These are phyloP conservation scores for Mucor mucedo DNA, from an alignment of 371 early-diverging fungal genomes.

Conservation along the genomic window DNA sequence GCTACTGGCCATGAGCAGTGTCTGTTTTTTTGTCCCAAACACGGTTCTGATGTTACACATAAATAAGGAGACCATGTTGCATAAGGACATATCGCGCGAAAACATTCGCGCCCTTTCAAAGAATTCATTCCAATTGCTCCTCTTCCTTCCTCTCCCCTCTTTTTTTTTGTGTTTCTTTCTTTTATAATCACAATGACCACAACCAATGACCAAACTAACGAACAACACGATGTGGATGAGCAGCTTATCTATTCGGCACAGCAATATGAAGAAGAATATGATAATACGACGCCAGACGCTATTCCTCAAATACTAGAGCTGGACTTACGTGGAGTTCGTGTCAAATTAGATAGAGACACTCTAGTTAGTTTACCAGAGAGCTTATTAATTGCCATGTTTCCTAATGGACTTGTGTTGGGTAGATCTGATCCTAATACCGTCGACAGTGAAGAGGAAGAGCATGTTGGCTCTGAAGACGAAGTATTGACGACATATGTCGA, in stretches of 20 bases:
- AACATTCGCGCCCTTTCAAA: no score
- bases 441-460: slow-evolving; percentile 43
- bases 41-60: no score
- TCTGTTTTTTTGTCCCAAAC: no score
- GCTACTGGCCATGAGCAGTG: no score
- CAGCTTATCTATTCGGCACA: slow-evolving; percentile 34
- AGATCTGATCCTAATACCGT: slow-evolving; percentile 35
- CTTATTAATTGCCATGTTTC: slow-evolving; percentile 78
- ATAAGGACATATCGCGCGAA: no score
- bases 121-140: no score
- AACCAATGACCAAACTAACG: not conserved
- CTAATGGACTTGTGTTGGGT: slow-evolving; percentile 69
- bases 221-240: not conserved
- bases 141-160: not conserved
- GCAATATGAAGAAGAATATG: slow-evolving; percentile 33
- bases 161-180: not conserved
- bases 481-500: slow-evolving; percentile 59
- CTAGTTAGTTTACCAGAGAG: slow-evolving; percentile 73
- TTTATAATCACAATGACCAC: not conserved
- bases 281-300: slow-evolving; percentile 30
- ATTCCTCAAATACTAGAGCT: slow-evolving; percentile 66
- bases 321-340: slow-evolving; percentile 69
- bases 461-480: slow-evolving; percentile 52
- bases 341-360: slow-evolving; percentile 71
- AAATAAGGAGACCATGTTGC: no score